A percentile compares a stretch with the other conserved stretches of the same genome.
These are phyloP conservation scores for Fraxinus latifolia DNA, from an alignment of 305 asterid species.

Conservation along the genomic window DNA sequence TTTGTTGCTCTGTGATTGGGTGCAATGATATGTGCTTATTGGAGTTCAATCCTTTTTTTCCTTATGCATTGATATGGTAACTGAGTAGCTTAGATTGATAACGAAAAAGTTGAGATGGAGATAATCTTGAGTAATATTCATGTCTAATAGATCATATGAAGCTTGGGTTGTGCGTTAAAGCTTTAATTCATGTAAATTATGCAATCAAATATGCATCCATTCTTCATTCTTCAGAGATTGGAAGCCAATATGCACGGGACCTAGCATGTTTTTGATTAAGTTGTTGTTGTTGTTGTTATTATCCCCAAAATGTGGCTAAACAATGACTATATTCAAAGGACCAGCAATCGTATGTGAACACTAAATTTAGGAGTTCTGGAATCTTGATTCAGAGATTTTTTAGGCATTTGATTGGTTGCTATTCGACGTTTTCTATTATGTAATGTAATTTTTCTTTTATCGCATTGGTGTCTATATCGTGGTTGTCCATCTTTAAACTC, in stretches of 20 bases:
- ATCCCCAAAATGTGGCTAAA: background rate
- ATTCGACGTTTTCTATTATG: background rate
- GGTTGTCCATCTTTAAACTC: background rate
- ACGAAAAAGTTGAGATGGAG: background rate
- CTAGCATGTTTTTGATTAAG: background rate
- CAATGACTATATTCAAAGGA: background rate
- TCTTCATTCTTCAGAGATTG: background rate
- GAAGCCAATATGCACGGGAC: background rate
- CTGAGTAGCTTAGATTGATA: background rate
- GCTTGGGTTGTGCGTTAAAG: background rate
- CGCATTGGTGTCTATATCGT: background rate
- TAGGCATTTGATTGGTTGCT: background rate
- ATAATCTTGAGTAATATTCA: background rate
- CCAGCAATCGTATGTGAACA: background rate
- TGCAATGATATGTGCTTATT: background rate
- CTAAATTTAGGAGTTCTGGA: background rate
- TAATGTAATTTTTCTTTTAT: background rate
- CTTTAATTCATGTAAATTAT: background rate
- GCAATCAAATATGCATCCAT: background rate
- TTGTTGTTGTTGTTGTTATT: no score
- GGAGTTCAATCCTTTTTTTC: background rate
- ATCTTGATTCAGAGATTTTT: background rate
- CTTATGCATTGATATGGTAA: background rate
- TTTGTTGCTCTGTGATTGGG: constrained; percentile 1
- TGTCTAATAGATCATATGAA: background rate